Evolutionary conservation across 2,329 filamentous ascomycete genomes (phyloP).

Genomic region (Pezicula carpinea): DNA sequence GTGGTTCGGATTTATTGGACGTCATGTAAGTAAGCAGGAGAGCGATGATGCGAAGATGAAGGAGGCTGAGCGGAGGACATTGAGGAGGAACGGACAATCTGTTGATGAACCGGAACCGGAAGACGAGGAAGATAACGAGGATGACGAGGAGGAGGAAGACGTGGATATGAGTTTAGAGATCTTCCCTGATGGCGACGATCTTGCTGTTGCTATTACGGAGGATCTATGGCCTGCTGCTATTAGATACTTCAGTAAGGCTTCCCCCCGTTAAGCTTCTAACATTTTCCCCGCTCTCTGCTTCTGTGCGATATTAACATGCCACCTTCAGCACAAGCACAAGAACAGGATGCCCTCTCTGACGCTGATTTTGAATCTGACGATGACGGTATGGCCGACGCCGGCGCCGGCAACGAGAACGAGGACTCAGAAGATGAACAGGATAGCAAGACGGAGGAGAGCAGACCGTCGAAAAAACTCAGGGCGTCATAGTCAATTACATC

Average conservation of each 20-base stretch:
- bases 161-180: conserved; percentile 71
- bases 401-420: conserved; percentile 1
- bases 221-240: conserved; percentile 86
- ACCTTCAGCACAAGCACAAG: conserved; percentile 60
- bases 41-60: conserved; percentile 56
- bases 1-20: conserved; percentile 78
- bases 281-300: not conserved
- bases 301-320: conserved; percentile 34
- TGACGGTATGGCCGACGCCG: conserved; percentile 35
- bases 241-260: conserved; percentile 79
- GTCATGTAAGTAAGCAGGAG: conserved; percentile 69
- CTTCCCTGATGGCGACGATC: conserved; percentile 80
- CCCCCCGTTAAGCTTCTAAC: not conserved
- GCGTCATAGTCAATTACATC: too few relatives aligned
- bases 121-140: conserved; percentile 35
- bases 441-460: not conserved
- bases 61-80: conserved; percentile 51
- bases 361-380: conserved; percentile 65
- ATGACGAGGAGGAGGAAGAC: conserved; percentile 47
- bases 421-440: conserved; percentile 1
- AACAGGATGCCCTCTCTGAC: conserved; percentile 62
- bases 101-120: conserved; percentile 48
- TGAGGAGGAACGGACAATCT: conserved; percentile 32
- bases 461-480: conserved; percentile 16
- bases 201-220: conserved; percentile 77